Evolutionary conservation across 371 early-diverging fungal genomes (phyloP), one percentile per base, ranked within the genome.

Genomic region (Smittium mucronatum): DNA sequence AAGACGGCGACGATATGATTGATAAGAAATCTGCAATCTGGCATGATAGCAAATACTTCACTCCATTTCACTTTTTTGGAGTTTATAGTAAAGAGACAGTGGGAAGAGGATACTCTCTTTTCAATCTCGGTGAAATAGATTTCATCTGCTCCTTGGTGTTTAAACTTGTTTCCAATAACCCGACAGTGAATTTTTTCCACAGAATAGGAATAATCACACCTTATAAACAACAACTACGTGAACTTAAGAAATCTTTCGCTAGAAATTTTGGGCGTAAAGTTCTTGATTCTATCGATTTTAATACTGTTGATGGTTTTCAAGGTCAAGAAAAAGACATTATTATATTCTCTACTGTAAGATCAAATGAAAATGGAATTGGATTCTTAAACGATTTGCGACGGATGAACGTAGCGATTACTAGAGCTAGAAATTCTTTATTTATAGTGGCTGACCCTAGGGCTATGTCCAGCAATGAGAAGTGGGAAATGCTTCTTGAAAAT

Each of bases 251-350:
- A 26, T 72, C 74, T 35, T 92, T 97, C 68, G 74, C 78, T 26
- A 69, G 75, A 26, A 70, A 77, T 25, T 91, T 90, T 79, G 93
- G 91, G 0, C 66, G 73, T 0, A 70, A 70, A 1, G 84, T 89
- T 26, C 75, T 89, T 1, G 83, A 91, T 57, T 81, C 82, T 1
- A 87, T 97, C 21, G 94, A 97, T 73, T 90, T 98, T 71, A 93
- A 93, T 73, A 98, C 98, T 0, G 88, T 92, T 64, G 98, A 98
- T 76, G 95, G 97, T n/a, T 99, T 97, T 77, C 99, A 99, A 81
- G 99, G 99, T 16, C 97, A 97, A 79, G 99, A 99, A 73, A 94
- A 93, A 76, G 97, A 95, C 34, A 89, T 96, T 34, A 91, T 97
- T 59, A 89, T 97, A 63, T 90, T 97, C 67, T 94, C 95, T 0